Base-by-base conservation (phyloP, 805 yeast genomes). In the Candida glaebosa region DNA sequence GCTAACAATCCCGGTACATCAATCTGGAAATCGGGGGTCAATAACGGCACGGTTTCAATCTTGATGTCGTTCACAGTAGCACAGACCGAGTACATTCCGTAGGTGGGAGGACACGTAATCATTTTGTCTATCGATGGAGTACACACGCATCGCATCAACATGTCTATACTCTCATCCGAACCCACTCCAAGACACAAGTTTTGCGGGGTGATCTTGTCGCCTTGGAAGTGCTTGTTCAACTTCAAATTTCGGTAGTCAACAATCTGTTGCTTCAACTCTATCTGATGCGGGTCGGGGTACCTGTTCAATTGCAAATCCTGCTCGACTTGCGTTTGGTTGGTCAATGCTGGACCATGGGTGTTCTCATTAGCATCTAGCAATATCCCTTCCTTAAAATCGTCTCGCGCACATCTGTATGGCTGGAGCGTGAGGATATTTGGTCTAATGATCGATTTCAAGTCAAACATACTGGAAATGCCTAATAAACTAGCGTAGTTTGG, bases 391-490 rank as follows among this genome's bases (percentile, higher is more conserved):
- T 79, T 84, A 72, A 82, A 91, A 58, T 91, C 98, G 57, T 93
- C 99, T 65, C 99, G 73, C 3, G 99, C 99, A 64, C 99, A 93
- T 40, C 96, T 77, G 62, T 93, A 93, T 6, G 99, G 98, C 68
- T 85, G 89, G 42, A 93, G 71, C 2, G 77, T 65, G 44, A 79
- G 73, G 44, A 93, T 88, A 52, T 91, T 93, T 16, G 96, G 96
- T 63, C 99, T 76, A 2, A 87, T 84, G 25, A 89, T 65, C 5
- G 75, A 70, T 32, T 69, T 63, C 22, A 83, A 58, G 51, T 80
- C 73, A 54, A 82, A 79, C 66, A 59, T 61, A 30, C 37, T 37
- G n/a, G n/a, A n/a, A n/a, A n/a, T n/a, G n/a, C n/a, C n/a, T n/a
- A n/a, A n/a, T n/a, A n/a, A n/a, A n/a, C n/a, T n/a, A n/a, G n/a